Evolutionary conservation across 768 basidiomycete genomes (phyloP), one percentile per base, ranked within the genome.

Genomic region (Austroboletus eburneus): DNA sequence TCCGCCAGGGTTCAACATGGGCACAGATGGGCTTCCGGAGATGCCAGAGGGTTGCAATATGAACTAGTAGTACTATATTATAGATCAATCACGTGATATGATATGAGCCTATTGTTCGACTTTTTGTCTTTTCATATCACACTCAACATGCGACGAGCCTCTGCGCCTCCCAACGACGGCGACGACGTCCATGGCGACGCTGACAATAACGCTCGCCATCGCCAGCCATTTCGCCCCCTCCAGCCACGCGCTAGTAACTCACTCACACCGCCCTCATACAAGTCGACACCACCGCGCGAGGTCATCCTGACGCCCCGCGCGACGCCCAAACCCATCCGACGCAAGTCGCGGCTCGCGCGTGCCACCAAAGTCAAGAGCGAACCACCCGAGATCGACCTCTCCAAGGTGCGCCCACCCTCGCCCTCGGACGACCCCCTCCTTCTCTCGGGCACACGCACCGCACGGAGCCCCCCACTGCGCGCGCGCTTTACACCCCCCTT

Each of bases 381-480:
- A 55, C 74, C 77, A 4, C 85, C 85, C 0, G 77, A 78, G 16
- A 69, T 87, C 51, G 78, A 86, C 55, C 64, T 85, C 23, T 72
- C 61, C 39, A 70, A 59, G 13, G 81, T 80, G 55, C 80, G 83
- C 8, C 88, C 87, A 1, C 72, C 85, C 0, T 86, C 84, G 43
- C 87, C 87, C 3, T 78, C 78, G 1, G 87, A 90, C 30, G 87
- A 90, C 55, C 87, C 87, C 0, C 62, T 90, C 0, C 67, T 90
- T 2, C 70, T 90, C 23, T 74, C 72, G 37, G 79, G 57, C 3
- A 44, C 73, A 12, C 12, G 27, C 27, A 12, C 12, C 12, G 27
- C 27, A 36, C 21, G 47, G 48, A 50, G 50, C 45, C 38, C 54
- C 29, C 53, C 65, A 10, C 30, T 58, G 8, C 51, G 67, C 39